Percentiles rank a stretch among this genome's conserved stretches.
Evolutionary conservation across 163 green algal genomes (phyloP).

Genomic region (Scenedesmus sp.): DNA sequence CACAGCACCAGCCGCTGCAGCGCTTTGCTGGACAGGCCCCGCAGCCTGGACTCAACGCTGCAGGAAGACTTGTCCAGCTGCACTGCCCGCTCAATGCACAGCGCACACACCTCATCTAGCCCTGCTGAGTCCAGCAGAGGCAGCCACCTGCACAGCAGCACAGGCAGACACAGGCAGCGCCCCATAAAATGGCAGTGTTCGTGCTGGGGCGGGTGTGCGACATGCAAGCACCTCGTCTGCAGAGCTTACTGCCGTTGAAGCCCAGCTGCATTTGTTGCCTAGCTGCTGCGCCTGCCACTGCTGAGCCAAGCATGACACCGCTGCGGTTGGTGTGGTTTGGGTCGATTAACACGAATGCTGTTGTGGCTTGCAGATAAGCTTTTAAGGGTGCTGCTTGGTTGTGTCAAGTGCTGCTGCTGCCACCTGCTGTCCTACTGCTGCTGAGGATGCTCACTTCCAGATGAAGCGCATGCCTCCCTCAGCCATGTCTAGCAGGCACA

Average conservation of each 20-base stretch:
- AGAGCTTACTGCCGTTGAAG: background rate
- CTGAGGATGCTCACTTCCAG: background rate
- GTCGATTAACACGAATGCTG: too few relatives aligned
- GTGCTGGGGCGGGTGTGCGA: too few relatives aligned
- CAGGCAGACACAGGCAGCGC: background rate
- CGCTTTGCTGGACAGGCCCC: background rate
- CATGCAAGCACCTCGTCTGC: background rate
- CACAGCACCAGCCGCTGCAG: constrained; percentile 12
- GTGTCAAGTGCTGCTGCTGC: background rate
- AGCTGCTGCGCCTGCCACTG: too few relatives aligned
- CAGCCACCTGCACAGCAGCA: background rate
- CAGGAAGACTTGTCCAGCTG: background rate
- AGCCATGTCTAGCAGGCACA: constrained; percentile 19
- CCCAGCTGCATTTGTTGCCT: too few relatives aligned
- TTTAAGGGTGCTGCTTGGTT: too few relatives aligned
- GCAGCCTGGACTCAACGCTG: background rate
- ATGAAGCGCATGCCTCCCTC: constrained; percentile 9
- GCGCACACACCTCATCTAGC: background rate
- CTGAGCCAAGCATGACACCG: too few relatives aligned
- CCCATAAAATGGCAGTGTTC: background rate
- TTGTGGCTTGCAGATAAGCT: too few relatives aligned
- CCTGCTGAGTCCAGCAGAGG: background rate
- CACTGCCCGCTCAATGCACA: background rate
- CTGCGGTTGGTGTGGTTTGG: too few relatives aligned
- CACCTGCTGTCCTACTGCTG: background rate